phyloP scores from a whole-genome alignment of 768 basidiomycete genomes.

The Russula compacta region DNA sequence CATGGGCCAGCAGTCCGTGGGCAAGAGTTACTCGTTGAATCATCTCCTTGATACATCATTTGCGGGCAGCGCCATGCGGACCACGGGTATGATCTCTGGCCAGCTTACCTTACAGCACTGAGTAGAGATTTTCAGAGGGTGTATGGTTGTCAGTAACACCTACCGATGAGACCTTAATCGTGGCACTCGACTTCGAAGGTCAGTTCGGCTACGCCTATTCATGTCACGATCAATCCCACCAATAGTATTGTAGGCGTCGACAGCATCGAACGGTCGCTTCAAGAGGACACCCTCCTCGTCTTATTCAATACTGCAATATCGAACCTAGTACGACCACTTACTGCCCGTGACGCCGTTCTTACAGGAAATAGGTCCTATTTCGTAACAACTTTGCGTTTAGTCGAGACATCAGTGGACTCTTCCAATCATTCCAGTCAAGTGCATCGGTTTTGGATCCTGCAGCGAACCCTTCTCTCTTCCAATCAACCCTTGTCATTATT shows the following conservation, averaged over 20 bases:
- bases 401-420: constrained; percentile 50
- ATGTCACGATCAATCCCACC: not conserved
- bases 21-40: constrained; percentile 50
- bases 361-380: constrained; percentile 41
- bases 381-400: constrained; percentile 58
- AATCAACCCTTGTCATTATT: constrained; percentile 51
- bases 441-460: constrained; percentile 49
- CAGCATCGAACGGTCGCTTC: constrained; percentile 52
- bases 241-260: constrained; percentile 38
- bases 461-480: constrained; percentile 50
- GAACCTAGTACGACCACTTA: constrained; percentile 35
- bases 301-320: constrained; percentile 59
- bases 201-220: not conserved
- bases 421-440: constrained; percentile 53
- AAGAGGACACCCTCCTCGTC: constrained; percentile 55
- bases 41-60: constrained; percentile 58
- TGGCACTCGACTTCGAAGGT: constrained; percentile 61
- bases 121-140: constrained; percentile 32
- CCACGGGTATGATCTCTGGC: constrained; percentile 32
- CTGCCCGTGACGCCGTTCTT: not conserved
- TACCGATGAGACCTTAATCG: constrained; percentile 42
- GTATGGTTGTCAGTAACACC: constrained; percentile 65
- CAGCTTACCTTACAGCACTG: not conserved
- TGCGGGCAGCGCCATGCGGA: constrained; percentile 56
- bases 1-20: constrained; percentile 62